Evolutionary conservation across 345 rosid species (phyloP), one percentile per base, ranked within the genome.

Genomic region (Mercurialis annua): DNA sequence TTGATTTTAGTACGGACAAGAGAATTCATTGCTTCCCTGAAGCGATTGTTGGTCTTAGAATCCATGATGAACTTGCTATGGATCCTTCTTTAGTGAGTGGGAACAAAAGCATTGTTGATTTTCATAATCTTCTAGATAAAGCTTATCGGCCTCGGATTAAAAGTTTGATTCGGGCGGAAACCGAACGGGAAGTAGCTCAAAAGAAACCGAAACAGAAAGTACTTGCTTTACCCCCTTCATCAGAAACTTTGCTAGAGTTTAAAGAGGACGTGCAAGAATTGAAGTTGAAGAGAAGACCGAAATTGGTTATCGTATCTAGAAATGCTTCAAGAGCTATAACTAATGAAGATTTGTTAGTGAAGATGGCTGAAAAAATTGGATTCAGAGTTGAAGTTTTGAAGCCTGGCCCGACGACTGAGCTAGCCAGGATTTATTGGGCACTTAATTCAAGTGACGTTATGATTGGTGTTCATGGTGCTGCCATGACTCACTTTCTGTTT

Each of bases 391-490:
- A 85, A 73, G 75, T 90, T 43, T 27, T 86, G 40, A 80, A 79
- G 76, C 97, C 97, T 2, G 71, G 66, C 6, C 59, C 44, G 34
- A 86, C 81, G 3, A 80, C 89, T 17, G 97, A 90, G 51, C 73
- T 90, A 73, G 89, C 94, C 31, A 88, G 69, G 83, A 85, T 86
- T 24, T 90, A 88, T 53, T 55, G 71, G 0, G 79, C 72, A 24
- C 65, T 88, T 54, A 88, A 88, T 69, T 76, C 92, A 2, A 90
- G 97, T 55, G 86, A 86, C 55, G 92, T 90, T 0, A 83, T 86
- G 92, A 71, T 90, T 17, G 95, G 95, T 43, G 97, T 90, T 12
- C 97, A 90, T 61, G 95, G 97, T 65, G 97, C 97, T 10, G 97
- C 97, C 30, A 90, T 90, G 97, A 88, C 94, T 14, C 97, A 88